Evolutionary conservation across 2,329 filamentous ascomycete species (phyloP).

Genomic region (Calonectria naviculata): DNA sequence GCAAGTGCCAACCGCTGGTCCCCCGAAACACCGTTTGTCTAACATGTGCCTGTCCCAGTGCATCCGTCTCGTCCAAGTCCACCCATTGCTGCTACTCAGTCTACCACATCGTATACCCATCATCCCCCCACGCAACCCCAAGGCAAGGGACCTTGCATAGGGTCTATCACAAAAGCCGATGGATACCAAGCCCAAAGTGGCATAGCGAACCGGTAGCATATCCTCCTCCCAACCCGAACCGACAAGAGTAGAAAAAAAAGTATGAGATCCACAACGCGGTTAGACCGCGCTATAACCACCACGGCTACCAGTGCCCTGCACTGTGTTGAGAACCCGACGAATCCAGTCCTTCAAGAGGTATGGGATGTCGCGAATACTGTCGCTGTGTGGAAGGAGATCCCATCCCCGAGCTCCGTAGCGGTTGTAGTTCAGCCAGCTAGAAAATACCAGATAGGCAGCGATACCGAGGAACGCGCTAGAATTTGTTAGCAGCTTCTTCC

Average conservation of each 20-base stretch:
- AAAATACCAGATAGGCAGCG: constrained; percentile 94
- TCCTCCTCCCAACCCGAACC: constrained; percentile 1
- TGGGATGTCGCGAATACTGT: constrained; percentile 90
- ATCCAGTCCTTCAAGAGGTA: constrained; percentile 93
- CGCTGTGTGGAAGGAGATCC: constrained; percentile 93
- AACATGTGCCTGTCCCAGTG: constrained; percentile 10
- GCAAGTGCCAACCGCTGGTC: constrained; percentile 5
- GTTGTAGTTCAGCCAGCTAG: constrained; percentile 99
- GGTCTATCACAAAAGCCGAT: not conserved
- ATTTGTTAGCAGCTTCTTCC: constrained; percentile 34
- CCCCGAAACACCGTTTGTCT: constrained; percentile 19
- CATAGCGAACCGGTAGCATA: not conserved
- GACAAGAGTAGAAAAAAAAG: constrained; percentile 7
- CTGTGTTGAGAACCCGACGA: constrained; percentile 81
- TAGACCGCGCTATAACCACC: constrained; percentile 96
- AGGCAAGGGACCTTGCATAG: not conserved
- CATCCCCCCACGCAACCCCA: not conserved
- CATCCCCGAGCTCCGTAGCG: constrained; percentile 94
- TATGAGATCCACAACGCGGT: constrained; percentile 29
- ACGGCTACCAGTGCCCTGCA: constrained; percentile 85
- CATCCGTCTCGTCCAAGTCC: not conserved
- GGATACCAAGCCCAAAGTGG: not conserved
- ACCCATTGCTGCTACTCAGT: not conserved
- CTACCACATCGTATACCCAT: constrained; percentile 1
- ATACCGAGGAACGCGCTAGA: constrained; percentile 84